Evolutionary conservation across 164 flowering plant genomes (phyloP), one percentile per base, ranked within the genome.

Genomic region (Amborella trichopoda): DNA sequence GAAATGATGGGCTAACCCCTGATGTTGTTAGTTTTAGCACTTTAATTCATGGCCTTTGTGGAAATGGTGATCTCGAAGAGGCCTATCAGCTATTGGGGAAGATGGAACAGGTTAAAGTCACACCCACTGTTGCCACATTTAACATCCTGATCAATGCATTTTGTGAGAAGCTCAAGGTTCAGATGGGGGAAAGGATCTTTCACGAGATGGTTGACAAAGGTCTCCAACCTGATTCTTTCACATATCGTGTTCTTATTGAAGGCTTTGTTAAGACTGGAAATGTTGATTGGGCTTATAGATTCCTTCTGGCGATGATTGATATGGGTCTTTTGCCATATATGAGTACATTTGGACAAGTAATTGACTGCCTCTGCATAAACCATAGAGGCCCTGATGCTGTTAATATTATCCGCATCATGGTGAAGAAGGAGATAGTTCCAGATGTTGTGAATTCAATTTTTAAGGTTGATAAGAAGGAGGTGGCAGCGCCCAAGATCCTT

Each of bases 401-500:
- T 66, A 68, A 63, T 28, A 65, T 88, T 25, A 54, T 88, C 53
- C 72, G 63, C 54, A 68, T 69, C 17, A 89, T 89, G 97, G 93
- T 77, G 53, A 58, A 32, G 1, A 77, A 70, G 24, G 90, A 75
- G 43, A 50, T 85, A 54, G 87, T 82, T 32, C 97, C 97, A 37
- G 83, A 85, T 52, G 71, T 56, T 17, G 93, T 89, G 53, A 58
- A 71, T 50, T 68, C 75, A n/a, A 85, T 89, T 25, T 78, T 80
- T 54, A 80, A 72, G 45, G 73, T 78, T 48, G 79, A 75, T 58
- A 89, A 84, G 59, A 84, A 40, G 71, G 77, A 50, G 56, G 60
- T 80, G n/a, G 95, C 85, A 12, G 90, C 93, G 46, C 94, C 97
- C 21, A 90, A 85, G 68, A 79, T 90, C 45, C 73, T 86, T 36